Evolutionary conservation across 768 basidiomycete species (phyloP).

Genomic region (Galerina marginata): DNA sequence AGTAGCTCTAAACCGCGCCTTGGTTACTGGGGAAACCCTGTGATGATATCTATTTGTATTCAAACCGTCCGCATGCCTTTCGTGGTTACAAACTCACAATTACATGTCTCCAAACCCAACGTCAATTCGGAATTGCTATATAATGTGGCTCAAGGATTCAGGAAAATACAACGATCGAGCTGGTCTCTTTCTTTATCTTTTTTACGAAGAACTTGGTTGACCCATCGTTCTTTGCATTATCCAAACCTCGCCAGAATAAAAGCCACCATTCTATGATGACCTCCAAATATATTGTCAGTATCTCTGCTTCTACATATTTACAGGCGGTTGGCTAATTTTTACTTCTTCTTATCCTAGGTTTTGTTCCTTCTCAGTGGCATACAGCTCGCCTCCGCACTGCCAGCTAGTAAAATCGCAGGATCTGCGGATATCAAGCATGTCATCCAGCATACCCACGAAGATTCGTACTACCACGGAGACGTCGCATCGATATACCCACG

Average conservation of each 20-base stretch:
- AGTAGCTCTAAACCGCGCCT: too few relatives aligned
- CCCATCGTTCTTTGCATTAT: not conserved
- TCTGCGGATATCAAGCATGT: conserved; percentile 4
- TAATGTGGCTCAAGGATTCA: too few relatives aligned
- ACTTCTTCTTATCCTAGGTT: not conserved
- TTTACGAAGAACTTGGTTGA: not conserved
- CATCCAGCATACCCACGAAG: conserved; percentile 1
- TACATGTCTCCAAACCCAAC: too few relatives aligned
- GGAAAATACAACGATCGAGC: too few relatives aligned
- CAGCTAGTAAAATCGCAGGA: conserved; percentile 3
- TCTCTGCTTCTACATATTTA: not conserved
- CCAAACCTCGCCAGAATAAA: not conserved
- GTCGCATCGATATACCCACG: conserved; percentile 2
- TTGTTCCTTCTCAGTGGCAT: not conserved
- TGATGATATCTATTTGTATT: too few relatives aligned
- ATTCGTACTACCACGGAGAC: conserved; percentile 3
- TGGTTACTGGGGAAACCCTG: too few relatives aligned
- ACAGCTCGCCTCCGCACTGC: conserved; percentile 4
- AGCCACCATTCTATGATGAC: not conserved
- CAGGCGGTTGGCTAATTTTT: not conserved
- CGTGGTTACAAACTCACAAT: too few relatives aligned
- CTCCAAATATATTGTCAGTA: not conserved
- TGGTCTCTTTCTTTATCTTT: too few relatives aligned
- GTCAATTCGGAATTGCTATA: too few relatives aligned
- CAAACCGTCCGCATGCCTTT: too few relatives aligned